These are phyloP conservation scores for Gloeophyllum trabeum DNA, from an alignment of 768 basidiomycete species.

Conservation along the genomic window DNA sequence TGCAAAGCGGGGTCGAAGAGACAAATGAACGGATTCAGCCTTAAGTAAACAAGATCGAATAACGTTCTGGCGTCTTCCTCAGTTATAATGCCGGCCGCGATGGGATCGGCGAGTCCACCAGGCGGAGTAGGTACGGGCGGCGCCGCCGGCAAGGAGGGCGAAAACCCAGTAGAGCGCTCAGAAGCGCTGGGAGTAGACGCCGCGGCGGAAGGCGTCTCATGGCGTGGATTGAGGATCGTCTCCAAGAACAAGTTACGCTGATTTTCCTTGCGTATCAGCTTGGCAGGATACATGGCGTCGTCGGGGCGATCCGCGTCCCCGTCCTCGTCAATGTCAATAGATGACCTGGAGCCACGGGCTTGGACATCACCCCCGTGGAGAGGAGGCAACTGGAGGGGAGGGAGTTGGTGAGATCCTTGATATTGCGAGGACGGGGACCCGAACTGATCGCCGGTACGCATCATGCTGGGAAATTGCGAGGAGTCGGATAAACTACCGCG, in stretches of 20 bases:
- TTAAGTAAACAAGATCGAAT: conserved; percentile 71
- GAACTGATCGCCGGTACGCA: conserved; percentile 19
- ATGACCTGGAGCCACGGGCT: conserved; percentile 6
- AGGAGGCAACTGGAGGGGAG: conserved; percentile 32
- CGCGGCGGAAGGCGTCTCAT: conserved; percentile 25
- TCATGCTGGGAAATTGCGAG: conserved; percentile 17
- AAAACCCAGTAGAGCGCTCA: conserved; percentile 21
- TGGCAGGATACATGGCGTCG: conserved; percentile 60
- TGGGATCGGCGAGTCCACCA: conserved; percentile 37
- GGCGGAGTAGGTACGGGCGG: neutral
- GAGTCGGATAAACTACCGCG: conserved; percentile 13
- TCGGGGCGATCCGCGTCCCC: conserved; percentile 50
- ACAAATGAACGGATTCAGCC: conserved; percentile 83
- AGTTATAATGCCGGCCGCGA: conserved; percentile 57
- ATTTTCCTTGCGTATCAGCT: conserved; percentile 62
- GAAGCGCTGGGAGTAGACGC: conserved; percentile 21
- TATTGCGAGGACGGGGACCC: conserved; percentile 19
- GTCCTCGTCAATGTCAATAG: conserved; percentile 46
- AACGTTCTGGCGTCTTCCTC: conserved; percentile 61
- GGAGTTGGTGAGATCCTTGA: conserved; percentile 35
- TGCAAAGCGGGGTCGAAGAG: conserved; percentile 85
- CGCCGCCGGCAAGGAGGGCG: conserved; percentile 5
- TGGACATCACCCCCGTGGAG: conserved; percentile 9
- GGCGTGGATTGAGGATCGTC: conserved; percentile 70
- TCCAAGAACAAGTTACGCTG: conserved; percentile 70